Conservation (phyloP, 1,284 basidiomycete genomes). For the Cutaneotrichosporon cyanovorans region DNA sequence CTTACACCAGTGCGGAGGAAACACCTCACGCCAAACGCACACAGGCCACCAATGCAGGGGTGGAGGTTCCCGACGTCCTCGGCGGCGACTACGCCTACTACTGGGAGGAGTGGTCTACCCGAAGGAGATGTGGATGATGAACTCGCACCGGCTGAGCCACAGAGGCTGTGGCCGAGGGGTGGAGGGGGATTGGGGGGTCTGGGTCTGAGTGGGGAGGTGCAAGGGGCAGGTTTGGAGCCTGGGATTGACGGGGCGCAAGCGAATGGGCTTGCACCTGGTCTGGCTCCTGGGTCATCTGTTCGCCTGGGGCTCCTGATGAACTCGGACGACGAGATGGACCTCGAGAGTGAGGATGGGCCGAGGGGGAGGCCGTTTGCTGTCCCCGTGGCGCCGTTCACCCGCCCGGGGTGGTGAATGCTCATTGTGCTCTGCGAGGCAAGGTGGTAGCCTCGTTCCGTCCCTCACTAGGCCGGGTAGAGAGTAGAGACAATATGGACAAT, state of each 20-base stretch:
- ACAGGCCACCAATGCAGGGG: constrained; percentile 32
- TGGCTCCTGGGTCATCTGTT: constrained; percentile 28
- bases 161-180: constrained; percentile 11
- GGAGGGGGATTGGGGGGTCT: too few species aligned
- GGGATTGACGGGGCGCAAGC: neutral
- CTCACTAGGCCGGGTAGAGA: too few species aligned
- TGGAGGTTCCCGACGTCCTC: constrained; percentile 37
- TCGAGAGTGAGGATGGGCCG: constrained; percentile 9
- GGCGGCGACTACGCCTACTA: constrained; percentile 9
- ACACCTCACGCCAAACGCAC: constrained; percentile 23
- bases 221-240: too few species aligned
- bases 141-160: too few species aligned
- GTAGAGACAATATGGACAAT: too few species aligned
- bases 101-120: too few species aligned
- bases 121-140: too few species aligned
- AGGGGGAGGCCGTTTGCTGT: constrained; percentile 5
- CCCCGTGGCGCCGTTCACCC: constrained; percentile 10
- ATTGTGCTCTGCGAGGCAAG: too few species aligned
- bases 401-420: constrained; percentile 10
- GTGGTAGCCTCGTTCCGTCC: too few species aligned
- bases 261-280: neutral
- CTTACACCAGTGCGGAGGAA: constrained; percentile 21
- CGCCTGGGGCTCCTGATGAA: constrained; percentile 36
- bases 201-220: too few species aligned
- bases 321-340: constrained; percentile 15